phyloP scores from a whole-genome alignment of 1,284 basidiomycete species.

The Paramarasmius palmivorus region DNA sequence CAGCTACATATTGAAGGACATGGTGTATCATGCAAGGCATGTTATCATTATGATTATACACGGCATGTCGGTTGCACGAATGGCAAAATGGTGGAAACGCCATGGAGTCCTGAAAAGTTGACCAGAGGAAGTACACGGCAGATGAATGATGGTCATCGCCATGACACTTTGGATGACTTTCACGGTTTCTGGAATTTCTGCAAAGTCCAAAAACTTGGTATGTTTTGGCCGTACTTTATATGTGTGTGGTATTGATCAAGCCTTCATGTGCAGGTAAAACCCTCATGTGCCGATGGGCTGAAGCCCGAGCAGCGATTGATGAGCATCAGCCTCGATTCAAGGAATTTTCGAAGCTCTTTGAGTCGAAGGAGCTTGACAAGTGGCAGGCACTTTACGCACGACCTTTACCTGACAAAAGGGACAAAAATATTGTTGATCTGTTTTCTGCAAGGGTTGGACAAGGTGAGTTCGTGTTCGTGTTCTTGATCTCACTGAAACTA shows the following conservation, averaged over 20 bases:
- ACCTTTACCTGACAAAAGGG: not conserved
- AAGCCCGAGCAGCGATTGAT: not conserved
- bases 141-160: constrained; percentile 12
- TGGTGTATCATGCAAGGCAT: not conserved
- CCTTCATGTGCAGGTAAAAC: not conserved
- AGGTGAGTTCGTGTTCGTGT: not conserved
- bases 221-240: not conserved
- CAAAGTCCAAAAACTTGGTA: constrained; percentile 5
- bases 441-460: not conserved
- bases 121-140: constrained; percentile 6
- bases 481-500: not conserved
- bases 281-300: not conserved
- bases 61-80: not conserved
- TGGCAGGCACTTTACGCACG: not conserved
- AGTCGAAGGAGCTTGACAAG: not conserved
- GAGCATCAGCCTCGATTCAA: not conserved
- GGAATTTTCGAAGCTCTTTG: not conserved
- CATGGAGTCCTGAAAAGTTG: constrained; percentile 6
- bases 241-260: too few relatives aligned
- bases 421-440: not conserved
- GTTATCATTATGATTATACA: not conserved
- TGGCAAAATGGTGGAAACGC: constrained; percentile 2
- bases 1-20: constrained; percentile 7
- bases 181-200: constrained; percentile 7
- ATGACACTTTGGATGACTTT: constrained; percentile 10